Percentiles rank a stretch among this genome's conserved stretches.
Evolutionary conservation across 2,329 filamentous ascomycete species (phyloP).

Genomic region (Colletotrichum sp.): DNA sequence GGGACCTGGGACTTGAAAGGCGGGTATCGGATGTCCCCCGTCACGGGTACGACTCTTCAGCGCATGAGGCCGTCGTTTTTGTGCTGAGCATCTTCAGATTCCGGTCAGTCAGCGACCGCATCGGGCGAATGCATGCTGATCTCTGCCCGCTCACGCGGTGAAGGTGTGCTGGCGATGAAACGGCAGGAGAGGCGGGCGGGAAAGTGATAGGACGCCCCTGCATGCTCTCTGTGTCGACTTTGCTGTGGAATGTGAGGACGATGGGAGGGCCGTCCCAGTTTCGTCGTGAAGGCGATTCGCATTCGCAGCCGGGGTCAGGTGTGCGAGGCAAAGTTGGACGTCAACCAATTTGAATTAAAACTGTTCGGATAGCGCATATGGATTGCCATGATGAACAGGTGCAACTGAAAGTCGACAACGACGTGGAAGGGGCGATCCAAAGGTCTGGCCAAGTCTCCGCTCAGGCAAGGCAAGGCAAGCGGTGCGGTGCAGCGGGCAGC

Average conservation of each 20-base stretch:
- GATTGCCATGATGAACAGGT: not conserved
- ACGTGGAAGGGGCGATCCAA: not conserved
- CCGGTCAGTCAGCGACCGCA: not conserved
- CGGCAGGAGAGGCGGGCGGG: not conserved
- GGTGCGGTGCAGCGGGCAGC: not conserved
- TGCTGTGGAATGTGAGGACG: not conserved
- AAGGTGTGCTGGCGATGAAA: conserved; percentile 7
- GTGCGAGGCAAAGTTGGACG: not conserved
- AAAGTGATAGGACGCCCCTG: conserved; percentile 8
- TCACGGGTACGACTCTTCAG: not conserved
- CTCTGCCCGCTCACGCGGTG: not conserved
- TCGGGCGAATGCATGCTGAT: not conserved
- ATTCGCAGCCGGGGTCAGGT: not conserved
- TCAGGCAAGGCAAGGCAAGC: conserved; percentile 12
- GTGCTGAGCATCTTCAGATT: not conserved
- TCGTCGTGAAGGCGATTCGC: not conserved
- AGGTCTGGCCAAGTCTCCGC: not conserved
- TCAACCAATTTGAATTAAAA: not conserved
- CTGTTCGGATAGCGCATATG: not conserved
- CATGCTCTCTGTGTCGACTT: not conserved
- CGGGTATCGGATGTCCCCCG: not conserved
- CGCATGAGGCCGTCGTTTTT: not conserved
- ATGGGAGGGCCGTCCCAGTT: not conserved
- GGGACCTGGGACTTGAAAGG: not conserved
- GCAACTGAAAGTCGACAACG: not conserved